These are phyloP conservation scores for Aegle marmelos DNA, from an alignment of 345 rosid species.

Conservation along the genomic window DNA sequence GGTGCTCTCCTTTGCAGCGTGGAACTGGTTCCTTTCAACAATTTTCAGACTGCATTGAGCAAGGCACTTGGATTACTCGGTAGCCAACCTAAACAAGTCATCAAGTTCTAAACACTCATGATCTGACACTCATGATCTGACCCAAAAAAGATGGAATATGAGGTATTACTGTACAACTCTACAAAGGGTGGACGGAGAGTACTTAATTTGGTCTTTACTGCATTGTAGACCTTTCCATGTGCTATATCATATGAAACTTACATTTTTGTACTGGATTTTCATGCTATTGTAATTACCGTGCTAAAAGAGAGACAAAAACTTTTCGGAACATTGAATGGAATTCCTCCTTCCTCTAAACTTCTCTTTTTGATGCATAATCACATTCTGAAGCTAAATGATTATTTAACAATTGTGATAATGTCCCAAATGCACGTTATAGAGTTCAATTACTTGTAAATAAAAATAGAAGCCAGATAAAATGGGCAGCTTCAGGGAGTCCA, in stretches of 20 bases:
- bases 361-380: not conserved
- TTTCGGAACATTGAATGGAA: not conserved
- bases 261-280: not conserved
- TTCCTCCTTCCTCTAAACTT: too few species aligned
- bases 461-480: not conserved
- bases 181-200: not conserved
- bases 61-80: constrained; percentile 77
- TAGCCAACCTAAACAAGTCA: constrained; percentile 86
- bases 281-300: not conserved
- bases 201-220: not conserved
- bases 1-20: constrained; percentile 41
- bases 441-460: not conserved
- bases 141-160: not conserved
- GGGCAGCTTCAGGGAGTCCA: not conserved
- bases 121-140: not conserved
- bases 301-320: not conserved
- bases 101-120: constrained; percentile 42
- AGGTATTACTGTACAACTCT: not conserved
- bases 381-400: not conserved
- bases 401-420: not conserved
- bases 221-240: not conserved
- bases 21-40: constrained; percentile 63
- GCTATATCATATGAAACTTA: not conserved
- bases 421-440: not conserved
- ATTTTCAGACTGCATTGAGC: constrained; percentile 57